Evolutionary conservation across 345 rosid genomes (phyloP).

Genomic region (Alliaria petiolata): DNA sequence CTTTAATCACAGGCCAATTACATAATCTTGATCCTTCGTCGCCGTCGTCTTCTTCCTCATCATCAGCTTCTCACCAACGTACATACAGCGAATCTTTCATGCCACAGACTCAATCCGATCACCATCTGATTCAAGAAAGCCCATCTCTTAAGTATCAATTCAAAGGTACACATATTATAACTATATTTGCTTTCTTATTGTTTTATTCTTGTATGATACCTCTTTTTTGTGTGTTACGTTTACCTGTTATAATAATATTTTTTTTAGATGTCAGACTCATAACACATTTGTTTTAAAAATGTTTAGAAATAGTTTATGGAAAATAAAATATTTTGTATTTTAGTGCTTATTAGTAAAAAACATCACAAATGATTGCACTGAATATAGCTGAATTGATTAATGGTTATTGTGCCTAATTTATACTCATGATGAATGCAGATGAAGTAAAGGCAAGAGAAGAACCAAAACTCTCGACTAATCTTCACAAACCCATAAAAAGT

Average conservation of each 20-base stretch:
- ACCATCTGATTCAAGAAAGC: neutral
- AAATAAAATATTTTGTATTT: too few species aligned
- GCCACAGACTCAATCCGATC: constrained; percentile 7
- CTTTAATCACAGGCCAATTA: constrained; percentile 49
- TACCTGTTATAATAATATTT: neutral
- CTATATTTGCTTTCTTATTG: neutral
- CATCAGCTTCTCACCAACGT: constrained; percentile 15
- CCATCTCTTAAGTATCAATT: constrained; percentile 26
- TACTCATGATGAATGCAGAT: neutral
- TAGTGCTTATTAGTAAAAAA: neutral
- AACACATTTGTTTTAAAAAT: too few species aligned
- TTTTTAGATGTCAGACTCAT: too few species aligned
- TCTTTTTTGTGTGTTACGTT: neutral
- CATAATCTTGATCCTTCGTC: constrained; percentile 32
- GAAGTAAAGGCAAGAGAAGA: constrained; percentile 14
- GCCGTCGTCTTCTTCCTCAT: constrained; percentile 21
- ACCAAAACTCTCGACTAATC: constrained; percentile 6
- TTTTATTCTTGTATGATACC: neutral
- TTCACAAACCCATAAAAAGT: neutral
- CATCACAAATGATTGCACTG: neutral
- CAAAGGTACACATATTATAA: constrained; percentile 9
- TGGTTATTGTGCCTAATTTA: neutral
- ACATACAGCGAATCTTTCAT: constrained; percentile 25
- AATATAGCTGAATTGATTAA: neutral
- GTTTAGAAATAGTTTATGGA: too few species aligned